phyloP scores from a whole-genome alignment of 192 early-diverging fungal genomes.

The Coemansia sp. region DNA sequence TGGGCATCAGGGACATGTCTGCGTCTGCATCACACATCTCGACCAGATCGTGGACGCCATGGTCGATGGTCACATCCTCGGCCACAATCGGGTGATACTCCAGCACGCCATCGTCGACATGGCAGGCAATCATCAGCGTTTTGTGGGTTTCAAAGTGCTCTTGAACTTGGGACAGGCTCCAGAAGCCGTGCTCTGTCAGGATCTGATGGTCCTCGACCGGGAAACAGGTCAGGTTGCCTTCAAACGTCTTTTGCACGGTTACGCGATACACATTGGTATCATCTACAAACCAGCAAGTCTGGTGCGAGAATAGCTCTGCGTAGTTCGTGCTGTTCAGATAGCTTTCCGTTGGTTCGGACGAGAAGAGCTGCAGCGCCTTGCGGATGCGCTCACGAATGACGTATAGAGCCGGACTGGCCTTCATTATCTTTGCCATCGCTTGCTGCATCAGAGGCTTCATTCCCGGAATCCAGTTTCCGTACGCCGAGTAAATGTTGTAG shows the following conservation, averaged over 20 bases:
- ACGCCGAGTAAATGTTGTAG: slow-evolving; percentile 91
- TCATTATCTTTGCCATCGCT: slow-evolving; percentile 99
- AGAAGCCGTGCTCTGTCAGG: slow-evolving; percentile 33
- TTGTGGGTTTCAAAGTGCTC: slow-evolving; percentile 20
- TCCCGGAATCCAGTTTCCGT: slow-evolving; percentile 98
- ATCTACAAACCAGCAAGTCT: slow-evolving; percentile 99
- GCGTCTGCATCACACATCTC: slow-evolving; percentile 13
- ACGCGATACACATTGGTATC: slow-evolving; percentile 99
- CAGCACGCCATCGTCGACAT: slow-evolving; percentile 22
- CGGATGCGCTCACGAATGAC: slow-evolving; percentile 97
- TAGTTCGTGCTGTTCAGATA: slow-evolving; percentile 94
- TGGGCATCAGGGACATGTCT: slow-evolving; percentile 21
- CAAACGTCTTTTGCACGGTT: slow-evolving; percentile 99
- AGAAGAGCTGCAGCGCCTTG: slow-evolving; percentile 97
- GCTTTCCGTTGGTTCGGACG: slow-evolving; percentile 97
- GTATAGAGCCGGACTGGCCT: slow-evolving; percentile 96
- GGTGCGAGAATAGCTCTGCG: slow-evolving; percentile 95
- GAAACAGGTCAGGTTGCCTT: slow-evolving; percentile 82
- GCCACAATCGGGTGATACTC: slow-evolving; percentile 22
- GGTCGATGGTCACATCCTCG: slow-evolving; percentile 24
- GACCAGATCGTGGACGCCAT: slow-evolving; percentile 23
- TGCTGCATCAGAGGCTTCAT: slow-evolving; percentile 98
- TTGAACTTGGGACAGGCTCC: slow-evolving; percentile 30
- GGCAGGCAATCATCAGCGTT: slow-evolving; percentile 25
- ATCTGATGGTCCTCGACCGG: slow-evolving; percentile 40